Evolutionary conservation across 495 filamentous ascomycete species (phyloP), one percentile per base, ranked within the genome.

Genomic region (Penicillium maclennaniae): DNA sequence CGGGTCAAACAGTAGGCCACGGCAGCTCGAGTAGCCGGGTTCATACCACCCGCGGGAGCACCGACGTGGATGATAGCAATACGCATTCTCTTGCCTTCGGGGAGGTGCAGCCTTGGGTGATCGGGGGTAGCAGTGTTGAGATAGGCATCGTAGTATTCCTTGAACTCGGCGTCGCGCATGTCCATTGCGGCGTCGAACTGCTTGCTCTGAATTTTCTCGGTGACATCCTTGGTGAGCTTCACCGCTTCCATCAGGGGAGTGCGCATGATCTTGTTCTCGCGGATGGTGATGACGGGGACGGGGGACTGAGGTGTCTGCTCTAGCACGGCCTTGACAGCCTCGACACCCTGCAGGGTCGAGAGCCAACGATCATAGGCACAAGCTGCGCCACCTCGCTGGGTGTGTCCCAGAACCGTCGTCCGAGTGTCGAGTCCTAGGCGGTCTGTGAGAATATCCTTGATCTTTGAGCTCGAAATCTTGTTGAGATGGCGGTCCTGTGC

Each of bases 11-110:
- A 97, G 75, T 96, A 99, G n/a, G 90, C 89, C 10, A 96, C 91
- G 10, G 89, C 93, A 16, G 91, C 93, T 47, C 95, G 85, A 16
- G 95, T 95, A 19, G 95, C 92, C 40, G 92, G 90, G 71, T 99
- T 99, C 86, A 99, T 97, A 66, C 95, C 95, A 62, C 93, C 95
- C n/a, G 95, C 95, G 6, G 95, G 95, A 25, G 95, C 95, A 58
- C 95, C 95, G 51, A 98, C 91, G 62, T 99, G 95, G 65, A 99
- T 87, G 56, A 97, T 92, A 7, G 87, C 93, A 60, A 99, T 89
- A 36, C 83, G 84, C 90, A 97, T 91, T 60, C 85, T 85, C 88
- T 95, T 87, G 34, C 87, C 79, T 51, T 83, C 75, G 0, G 91
- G 83, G 17, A 96, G 75, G 44, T 77, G 62, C 55, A 86, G 65